Evolutionary conservation across 2,329 filamentous ascomycete genomes (phyloP).

Genomic region (Aspergillus ibericus): DNA sequence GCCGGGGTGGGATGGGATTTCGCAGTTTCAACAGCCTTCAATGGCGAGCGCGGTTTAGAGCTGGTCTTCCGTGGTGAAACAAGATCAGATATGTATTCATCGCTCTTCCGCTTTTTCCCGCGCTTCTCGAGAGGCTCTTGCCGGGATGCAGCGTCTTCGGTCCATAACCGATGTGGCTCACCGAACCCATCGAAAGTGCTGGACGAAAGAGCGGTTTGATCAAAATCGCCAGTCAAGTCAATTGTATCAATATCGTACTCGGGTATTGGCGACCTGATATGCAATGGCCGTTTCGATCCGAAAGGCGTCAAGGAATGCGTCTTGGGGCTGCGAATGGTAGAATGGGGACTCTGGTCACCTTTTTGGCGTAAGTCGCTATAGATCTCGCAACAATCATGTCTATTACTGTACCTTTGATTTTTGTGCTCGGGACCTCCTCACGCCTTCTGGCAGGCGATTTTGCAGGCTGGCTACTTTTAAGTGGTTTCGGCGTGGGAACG

Average conservation of each 20-base stretch:
- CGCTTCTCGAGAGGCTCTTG: slow-evolving; percentile 37
- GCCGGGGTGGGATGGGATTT: background rate
- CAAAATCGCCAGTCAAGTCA: slow-evolving; percentile 45
- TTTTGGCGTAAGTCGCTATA: slow-evolving; percentile 6
- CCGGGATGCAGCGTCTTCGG: slow-evolving; percentile 43
- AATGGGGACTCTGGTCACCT: slow-evolving; percentile 21
- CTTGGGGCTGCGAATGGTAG: slow-evolving; percentile 19
- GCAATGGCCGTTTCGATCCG: slow-evolving; percentile 18
- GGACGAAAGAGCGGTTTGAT: slow-evolving; percentile 39
- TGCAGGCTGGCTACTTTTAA: slow-evolving; percentile 18
- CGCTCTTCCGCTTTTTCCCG: slow-evolving; percentile 52
- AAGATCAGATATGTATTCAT: slow-evolving; percentile 46
- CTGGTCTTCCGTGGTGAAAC: slow-evolving; percentile 32
- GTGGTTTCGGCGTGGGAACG: slow-evolving; percentile 21
- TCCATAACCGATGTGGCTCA: slow-evolving; percentile 45
- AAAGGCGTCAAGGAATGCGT: slow-evolving; percentile 22
- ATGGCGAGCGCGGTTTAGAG: slow-evolving; percentile 26
- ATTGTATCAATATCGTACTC: slow-evolving; percentile 44
- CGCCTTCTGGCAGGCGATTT: slow-evolving; percentile 11
- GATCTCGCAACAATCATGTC: background rate
- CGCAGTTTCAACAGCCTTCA: slow-evolving; percentile 10
- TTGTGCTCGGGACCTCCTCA: slow-evolving; percentile 6
- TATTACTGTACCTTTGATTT: slow-evolving; percentile 27
- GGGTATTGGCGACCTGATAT: slow-evolving; percentile 17
- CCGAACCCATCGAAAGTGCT: slow-evolving; percentile 42